These are phyloP conservation scores for Prototheca wickerhamii DNA, from an alignment of 163 green algal genomes.

Conservation along the genomic window DNA sequence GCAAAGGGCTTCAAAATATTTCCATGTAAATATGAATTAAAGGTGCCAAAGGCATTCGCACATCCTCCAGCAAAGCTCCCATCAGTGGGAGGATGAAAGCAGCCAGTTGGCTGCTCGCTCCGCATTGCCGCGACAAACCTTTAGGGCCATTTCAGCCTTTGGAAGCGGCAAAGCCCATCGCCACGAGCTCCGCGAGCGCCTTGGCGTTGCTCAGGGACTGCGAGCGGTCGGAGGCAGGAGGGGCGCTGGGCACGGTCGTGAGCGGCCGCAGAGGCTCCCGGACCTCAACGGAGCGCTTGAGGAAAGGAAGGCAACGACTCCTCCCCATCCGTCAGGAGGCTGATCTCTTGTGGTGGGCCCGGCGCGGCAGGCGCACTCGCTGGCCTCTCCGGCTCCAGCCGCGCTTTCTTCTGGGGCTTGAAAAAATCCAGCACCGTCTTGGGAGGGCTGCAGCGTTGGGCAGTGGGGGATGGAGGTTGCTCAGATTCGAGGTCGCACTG, in stretches of 20 bases:
- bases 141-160: neutral
- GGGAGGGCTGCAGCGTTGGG: slow-evolving; percentile 5
- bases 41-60: too few species aligned
- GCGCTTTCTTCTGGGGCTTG: slow-evolving; percentile 13
- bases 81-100: neutral
- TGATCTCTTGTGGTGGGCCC: neutral
- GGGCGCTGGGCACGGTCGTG: neutral
- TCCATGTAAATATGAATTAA: neutral
- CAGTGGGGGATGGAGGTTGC: neutral
- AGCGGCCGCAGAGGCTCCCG: too few species aligned
- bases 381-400: neutral
- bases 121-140: neutral
- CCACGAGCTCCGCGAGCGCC: neutral
- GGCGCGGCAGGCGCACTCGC: neutral
- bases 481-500: neutral
- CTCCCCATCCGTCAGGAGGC: neutral
- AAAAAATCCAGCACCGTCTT: slow-evolving; percentile 54
- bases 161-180: neutral
- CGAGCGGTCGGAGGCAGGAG: neutral
- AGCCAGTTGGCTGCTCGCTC: neutral
- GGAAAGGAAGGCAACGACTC: too few species aligned
- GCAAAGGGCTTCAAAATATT: too few species aligned
- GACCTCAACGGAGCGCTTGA: too few species aligned
- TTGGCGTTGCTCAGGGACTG: too few species aligned
- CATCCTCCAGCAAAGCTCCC: too few species aligned